A percentile compares a stretch with the other conserved stretches of the same genome.
phyloP scores from a whole-genome alignment of 1,284 basidiomycete species.

The Ganoderma lingzhi region DNA sequence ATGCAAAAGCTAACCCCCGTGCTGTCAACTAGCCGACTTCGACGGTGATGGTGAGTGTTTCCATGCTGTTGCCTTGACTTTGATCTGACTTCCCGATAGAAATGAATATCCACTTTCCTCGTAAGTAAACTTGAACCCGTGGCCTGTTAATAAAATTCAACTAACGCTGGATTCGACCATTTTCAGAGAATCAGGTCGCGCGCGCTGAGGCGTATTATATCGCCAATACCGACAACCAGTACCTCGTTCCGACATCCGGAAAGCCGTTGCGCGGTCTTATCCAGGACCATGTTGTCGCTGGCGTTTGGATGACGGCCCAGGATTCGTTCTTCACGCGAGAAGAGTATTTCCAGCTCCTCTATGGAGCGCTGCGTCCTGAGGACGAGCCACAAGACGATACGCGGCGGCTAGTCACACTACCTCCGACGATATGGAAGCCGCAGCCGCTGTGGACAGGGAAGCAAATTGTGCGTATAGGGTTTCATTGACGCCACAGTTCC shows the following conservation, averaged over 20 bases:
- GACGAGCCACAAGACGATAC: constrained; percentile 69
- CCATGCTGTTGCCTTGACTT: constrained; percentile 10
- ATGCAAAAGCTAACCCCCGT: constrained; percentile 10
- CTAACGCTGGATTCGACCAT: constrained; percentile 21
- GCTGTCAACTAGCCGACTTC: constrained; percentile 82
- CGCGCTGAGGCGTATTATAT: constrained; percentile 94
- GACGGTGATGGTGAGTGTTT: constrained; percentile 88
- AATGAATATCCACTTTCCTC: constrained; percentile 99
- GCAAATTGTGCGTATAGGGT: constrained; percentile 78
- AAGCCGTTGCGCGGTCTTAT: constrained; percentile 98
- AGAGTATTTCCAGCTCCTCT: constrained; percentile 97
- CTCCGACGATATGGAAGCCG: constrained; percentile 94
- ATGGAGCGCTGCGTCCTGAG: constrained; percentile 94
- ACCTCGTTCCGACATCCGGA: constrained; percentile 97
- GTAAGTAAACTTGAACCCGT: constrained; percentile 56
- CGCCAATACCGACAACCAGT: constrained; percentile 99
- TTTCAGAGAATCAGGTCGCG: constrained; percentile 87
- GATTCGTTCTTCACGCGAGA: constrained; percentile 95
- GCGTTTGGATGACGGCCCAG: constrained; percentile 99
- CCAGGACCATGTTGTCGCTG: constrained; percentile 99
- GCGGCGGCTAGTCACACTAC: constrained; percentile 82
- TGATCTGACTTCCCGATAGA: constrained; percentile 56
- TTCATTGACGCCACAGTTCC: constrained; percentile 1
- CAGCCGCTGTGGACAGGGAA: constrained; percentile 96
- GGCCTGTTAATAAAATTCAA: constrained; percentile 1